These are phyloP conservation scores for Rubroboletus satanas DNA, from an alignment of 768 basidiomycete species.

Conservation along the genomic window DNA sequence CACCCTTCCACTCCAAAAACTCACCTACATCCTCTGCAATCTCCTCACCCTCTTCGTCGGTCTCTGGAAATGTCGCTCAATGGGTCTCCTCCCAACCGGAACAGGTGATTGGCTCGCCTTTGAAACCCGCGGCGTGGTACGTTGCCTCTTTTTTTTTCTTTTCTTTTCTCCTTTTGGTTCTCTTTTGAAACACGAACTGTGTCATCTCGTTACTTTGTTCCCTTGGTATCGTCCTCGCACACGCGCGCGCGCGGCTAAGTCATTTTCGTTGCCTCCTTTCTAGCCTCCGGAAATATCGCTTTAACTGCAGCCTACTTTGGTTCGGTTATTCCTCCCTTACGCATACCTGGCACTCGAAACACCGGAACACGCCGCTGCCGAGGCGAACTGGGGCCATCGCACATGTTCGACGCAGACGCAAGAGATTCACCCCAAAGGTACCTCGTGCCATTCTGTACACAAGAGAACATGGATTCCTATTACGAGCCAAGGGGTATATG, in stretches of 20 bases:
- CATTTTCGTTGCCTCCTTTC: neutral
- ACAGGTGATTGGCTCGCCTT: constrained; percentile 96
- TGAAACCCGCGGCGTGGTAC: constrained; percentile 69
- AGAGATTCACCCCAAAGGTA: constrained; percentile 9
- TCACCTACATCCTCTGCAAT: constrained; percentile 70
- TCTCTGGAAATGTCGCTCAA: constrained; percentile 87
- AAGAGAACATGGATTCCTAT: constrained; percentile 16
- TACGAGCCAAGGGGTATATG: constrained; percentile 20
- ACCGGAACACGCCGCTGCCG: neutral
- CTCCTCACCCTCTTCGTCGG: constrained; percentile 77
- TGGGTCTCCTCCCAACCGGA: constrained; percentile 88
- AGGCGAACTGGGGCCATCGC: neutral
- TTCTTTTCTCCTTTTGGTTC: neutral
- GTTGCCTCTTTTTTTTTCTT: neutral
- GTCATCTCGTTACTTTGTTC: no score
- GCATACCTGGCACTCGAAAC: neutral
- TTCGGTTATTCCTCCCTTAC: neutral
- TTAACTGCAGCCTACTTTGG: neutral
- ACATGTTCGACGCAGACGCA: neutral
- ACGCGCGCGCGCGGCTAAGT: neutral
- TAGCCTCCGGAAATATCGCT: constrained; percentile 47
- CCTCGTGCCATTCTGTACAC: constrained; percentile 15
- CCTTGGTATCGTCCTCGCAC: neutral
- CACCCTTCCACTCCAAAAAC: constrained; percentile 65
- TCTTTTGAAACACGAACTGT: neutral